Conservation (phyloP, 345 rosid species). For the Carallia pectinifolia region DNA sequence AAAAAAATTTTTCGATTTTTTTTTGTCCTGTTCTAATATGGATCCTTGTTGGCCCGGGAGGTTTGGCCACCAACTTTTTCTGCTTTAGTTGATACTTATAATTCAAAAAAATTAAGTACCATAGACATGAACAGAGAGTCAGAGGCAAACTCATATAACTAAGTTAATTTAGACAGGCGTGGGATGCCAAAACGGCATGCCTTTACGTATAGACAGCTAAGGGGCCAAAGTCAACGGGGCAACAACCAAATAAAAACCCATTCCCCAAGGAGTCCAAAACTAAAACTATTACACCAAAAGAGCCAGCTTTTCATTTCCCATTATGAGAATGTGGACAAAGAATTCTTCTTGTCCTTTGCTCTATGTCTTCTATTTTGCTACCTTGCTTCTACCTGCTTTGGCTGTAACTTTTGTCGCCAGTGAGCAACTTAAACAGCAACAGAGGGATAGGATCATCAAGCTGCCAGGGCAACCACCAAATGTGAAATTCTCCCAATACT, state of each 20-base stretch:
- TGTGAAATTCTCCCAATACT: slow-evolving; percentile 65
- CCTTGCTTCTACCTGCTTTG: slow-evolving; percentile 9
- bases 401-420: slow-evolving; percentile 1
- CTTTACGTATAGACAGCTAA: slow-evolving; percentile 3
- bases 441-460: slow-evolving; percentile 49
- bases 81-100: not conserved
- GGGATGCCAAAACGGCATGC: slow-evolving; percentile 2
- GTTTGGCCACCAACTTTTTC: no score
- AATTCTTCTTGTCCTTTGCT: slow-evolving; percentile 12
- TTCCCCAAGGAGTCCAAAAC: not conserved
- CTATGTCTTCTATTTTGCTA: not conserved
- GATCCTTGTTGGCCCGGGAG: no score
- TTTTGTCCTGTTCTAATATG: no score
- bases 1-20: no score
- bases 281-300: not conserved
- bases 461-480: slow-evolving; percentile 72
- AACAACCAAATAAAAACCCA: slow-evolving; percentile 5
- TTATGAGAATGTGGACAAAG: slow-evolving; percentile 7
- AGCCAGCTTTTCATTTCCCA: slow-evolving; percentile 2
- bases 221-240: slow-evolving; percentile 14
- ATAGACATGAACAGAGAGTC: slow-evolving; percentile 11
- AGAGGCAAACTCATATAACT: not conserved
- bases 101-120: slow-evolving; percentile 19
- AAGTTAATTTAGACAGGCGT: slow-evolving; percentile 1
- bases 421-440: slow-evolving; percentile 30